Evolutionary conservation across 2,329 filamentous ascomycete genomes (phyloP).

Genomic region (Cordyceps javanica): DNA sequence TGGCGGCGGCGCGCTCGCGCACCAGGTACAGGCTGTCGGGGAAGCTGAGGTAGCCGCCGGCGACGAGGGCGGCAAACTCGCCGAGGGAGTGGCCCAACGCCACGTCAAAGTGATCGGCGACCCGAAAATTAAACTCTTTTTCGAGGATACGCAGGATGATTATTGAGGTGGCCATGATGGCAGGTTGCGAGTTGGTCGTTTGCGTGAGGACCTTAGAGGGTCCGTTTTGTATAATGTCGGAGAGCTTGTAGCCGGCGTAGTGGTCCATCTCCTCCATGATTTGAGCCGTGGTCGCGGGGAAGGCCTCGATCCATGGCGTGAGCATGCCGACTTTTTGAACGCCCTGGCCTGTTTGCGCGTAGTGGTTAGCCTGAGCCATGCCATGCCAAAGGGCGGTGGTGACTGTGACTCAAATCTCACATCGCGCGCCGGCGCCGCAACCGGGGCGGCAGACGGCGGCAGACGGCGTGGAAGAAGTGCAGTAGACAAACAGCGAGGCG

Average conservation of each 20-base stretch:
- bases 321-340: constrained; percentile 88
- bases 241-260: constrained; percentile 67
- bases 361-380: too few relatives aligned
- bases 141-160: constrained; percentile 85
- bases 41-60: constrained; percentile 73
- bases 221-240: constrained; percentile 70
- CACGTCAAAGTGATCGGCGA: constrained; percentile 66
- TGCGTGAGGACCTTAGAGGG: constrained; percentile 70
- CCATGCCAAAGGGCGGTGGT: too few relatives aligned
- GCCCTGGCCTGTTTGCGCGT: constrained; percentile 60
- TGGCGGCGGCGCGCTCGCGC: constrained; percentile 69
- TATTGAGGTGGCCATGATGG: constrained; percentile 92
- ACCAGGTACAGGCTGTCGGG: constrained; percentile 73
- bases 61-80: constrained; percentile 86
- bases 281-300: constrained; percentile 69
- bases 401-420: not conserved
- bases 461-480: constrained; percentile 4
- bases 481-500: not conserved
- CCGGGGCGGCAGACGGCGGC: not conserved
- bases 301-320: constrained; percentile 77
- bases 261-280: constrained; percentile 82
- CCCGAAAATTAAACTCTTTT: constrained; percentile 72
- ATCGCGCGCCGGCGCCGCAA: not conserved
- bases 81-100: constrained; percentile 87
- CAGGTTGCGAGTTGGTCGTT: constrained; percentile 85